phyloP scores from a whole-genome alignment of 805 yeast genomes.

The Kodamaea sagamina region DNA sequence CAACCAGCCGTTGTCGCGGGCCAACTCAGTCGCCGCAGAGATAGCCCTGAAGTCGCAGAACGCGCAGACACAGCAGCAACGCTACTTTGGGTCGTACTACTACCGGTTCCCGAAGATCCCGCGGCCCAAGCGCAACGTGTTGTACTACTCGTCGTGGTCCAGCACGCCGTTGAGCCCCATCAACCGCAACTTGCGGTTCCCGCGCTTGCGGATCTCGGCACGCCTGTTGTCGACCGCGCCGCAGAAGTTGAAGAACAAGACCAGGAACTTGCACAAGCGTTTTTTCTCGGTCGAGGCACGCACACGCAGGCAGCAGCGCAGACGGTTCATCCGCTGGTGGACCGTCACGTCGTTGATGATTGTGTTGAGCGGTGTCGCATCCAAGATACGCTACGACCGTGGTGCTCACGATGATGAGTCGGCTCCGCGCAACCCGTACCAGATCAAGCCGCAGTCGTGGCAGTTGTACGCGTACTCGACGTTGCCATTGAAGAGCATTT shows the following conservation, averaged over 20 bases:
- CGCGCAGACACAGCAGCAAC: constrained; percentile 16
- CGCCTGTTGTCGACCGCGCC: constrained; percentile 40
- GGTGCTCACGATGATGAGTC: constrained; percentile 32
- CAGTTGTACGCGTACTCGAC: constrained; percentile 85
- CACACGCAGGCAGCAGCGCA: constrained; percentile 38
- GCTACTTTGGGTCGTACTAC: constrained; percentile 26
- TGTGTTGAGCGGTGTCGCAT: constrained; percentile 56
- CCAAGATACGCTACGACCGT: constrained; percentile 42
- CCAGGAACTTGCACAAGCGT: constrained; percentile 38
- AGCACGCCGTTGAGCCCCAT: constrained; percentile 25
- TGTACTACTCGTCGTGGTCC: constrained; percentile 51
- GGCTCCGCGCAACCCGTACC: constrained; percentile 35
- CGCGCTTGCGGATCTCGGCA: constrained; percentile 27
- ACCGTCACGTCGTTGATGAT: constrained; percentile 54
- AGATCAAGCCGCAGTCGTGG: constrained; percentile 77
- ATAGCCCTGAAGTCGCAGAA: constrained; percentile 22
- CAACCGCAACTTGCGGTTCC: constrained; percentile 19
- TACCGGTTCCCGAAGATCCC: constrained; percentile 57
- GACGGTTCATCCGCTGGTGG: constrained; percentile 52
- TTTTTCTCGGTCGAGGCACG: constrained; percentile 47
- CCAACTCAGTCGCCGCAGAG: constrained; percentile 36
- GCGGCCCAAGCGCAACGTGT: constrained; percentile 54
- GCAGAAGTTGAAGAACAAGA: constrained; percentile 35
- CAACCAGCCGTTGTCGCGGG: constrained; percentile 45
- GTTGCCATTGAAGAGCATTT: constrained; percentile 84